Percentiles rank a stretch among this genome's conserved stretches.
phyloP scores from a whole-genome alignment of 768 basidiomycete genomes.

The Suillus ampliporus region DNA sequence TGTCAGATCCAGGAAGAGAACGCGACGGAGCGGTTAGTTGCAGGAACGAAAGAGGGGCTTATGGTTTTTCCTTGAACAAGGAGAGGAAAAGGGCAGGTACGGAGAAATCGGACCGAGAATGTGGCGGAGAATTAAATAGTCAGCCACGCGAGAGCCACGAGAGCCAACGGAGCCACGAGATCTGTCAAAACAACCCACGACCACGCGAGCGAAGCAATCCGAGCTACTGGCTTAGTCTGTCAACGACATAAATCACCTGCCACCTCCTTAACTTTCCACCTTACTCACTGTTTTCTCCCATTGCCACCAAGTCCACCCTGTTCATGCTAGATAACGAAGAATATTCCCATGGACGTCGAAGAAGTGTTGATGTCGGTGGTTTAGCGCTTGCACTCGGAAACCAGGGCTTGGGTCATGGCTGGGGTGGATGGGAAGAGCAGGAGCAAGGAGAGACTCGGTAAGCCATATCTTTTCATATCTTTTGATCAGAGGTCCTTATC shows the following conservation, averaged over 20 bases:
- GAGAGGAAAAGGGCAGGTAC: not conserved
- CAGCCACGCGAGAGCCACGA: conserved; percentile 42
- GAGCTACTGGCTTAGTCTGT: conserved; percentile 23
- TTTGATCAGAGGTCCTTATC: conserved; percentile 17
- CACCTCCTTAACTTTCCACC: conserved; percentile 13
- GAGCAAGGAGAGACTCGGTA: conserved; percentile 55
- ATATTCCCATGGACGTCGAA: conserved; percentile 48
- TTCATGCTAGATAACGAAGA: conserved; percentile 39
- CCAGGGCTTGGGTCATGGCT: conserved; percentile 68
- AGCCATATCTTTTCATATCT: conserved; percentile 30
- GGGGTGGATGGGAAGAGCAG: conserved; percentile 64
- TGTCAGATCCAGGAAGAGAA: not conserved
- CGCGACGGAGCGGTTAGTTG: not conserved
- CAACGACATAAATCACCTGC: conserved; percentile 14
- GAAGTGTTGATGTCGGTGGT: conserved; percentile 91
- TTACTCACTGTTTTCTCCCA: not conserved
- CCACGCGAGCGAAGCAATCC: conserved; percentile 42
- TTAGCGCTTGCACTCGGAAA: conserved; percentile 78
- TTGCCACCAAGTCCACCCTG: not conserved
- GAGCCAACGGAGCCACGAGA: conserved; percentile 29
- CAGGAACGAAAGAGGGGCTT: conserved; percentile 7
- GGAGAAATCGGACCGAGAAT: conserved; percentile 16
- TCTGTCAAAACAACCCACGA: conserved; percentile 33
- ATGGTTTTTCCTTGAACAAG: conserved; percentile 7
- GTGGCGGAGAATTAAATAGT: conserved; percentile 27